phyloP scores from a whole-genome alignment of 306 rosid species.

The Senna siamea region DNA sequence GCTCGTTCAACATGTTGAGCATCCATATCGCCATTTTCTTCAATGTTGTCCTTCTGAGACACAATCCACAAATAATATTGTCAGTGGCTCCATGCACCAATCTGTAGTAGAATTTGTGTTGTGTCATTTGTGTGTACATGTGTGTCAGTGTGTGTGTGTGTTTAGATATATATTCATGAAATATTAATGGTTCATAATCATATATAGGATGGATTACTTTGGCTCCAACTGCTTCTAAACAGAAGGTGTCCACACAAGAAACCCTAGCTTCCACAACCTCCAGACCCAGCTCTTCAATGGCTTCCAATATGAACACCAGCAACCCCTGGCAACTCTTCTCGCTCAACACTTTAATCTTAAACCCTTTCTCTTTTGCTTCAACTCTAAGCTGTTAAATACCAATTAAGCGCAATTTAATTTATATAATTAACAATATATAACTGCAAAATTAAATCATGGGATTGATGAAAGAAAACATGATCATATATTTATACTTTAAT shows the following conservation, averaged over 20 bases:
- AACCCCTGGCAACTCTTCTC: slow-evolving; percentile 56
- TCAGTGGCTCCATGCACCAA: no score
- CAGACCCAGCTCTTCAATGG: slow-evolving; percentile 68
- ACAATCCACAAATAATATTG: slow-evolving; percentile 14
- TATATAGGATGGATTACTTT: slow-evolving; percentile 37
- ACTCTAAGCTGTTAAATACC: slow-evolving; percentile 46
- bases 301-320: slow-evolving; percentile 66
- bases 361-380: slow-evolving; percentile 48
- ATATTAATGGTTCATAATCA: no score
- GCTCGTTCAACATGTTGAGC: slow-evolving; percentile 47
- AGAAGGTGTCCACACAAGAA: slow-evolving; percentile 58
- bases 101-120: no score
- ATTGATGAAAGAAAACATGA: no score
- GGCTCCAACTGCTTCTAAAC: slow-evolving; percentile 56
- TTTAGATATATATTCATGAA: no score
- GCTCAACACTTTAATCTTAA: slow-evolving; percentile 53
- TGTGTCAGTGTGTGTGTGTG: no score
- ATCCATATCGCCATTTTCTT: slow-evolving; percentile 44
- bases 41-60: slow-evolving; percentile 44
- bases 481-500: no score
- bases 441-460: no score
- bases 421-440: no score
- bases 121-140: no score
- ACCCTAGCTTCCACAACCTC: slow-evolving; percentile 73
- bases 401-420: not conserved